phyloP scores from a whole-genome alignment of 1,284 basidiomycete genomes.

The Termitomyces sp. region DNA sequence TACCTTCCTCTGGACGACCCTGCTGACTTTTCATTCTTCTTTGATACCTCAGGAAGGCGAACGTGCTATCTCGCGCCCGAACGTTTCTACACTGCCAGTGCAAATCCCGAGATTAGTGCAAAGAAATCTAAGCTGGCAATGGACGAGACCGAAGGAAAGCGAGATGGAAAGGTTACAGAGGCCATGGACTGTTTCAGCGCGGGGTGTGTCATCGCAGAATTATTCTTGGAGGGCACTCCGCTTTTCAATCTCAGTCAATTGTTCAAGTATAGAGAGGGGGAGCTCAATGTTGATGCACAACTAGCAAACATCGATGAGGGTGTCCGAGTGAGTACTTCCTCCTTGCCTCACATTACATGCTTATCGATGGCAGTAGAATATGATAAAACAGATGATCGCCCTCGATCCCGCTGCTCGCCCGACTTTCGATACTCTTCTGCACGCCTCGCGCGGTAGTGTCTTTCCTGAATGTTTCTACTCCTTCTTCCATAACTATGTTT shows the following conservation, averaged over 20 bases:
- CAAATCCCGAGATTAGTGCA: constrained; percentile 64
- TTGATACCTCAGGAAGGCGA: constrained; percentile 89
- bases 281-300: constrained; percentile 73
- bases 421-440: constrained; percentile 80
- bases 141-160: constrained; percentile 42
- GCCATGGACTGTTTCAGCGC: constrained; percentile 97
- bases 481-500: constrained; percentile 87
- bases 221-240: constrained; percentile 93
- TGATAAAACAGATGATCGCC: constrained; percentile 89
- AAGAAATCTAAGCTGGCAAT: constrained; percentile 48
- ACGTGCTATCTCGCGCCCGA: constrained; percentile 98
- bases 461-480: constrained; percentile 94
- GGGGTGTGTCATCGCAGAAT: constrained; percentile 94
- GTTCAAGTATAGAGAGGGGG: constrained; percentile 90
- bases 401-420: constrained; percentile 76
- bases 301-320: constrained; percentile 74
- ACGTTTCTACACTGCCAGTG: constrained; percentile 81
- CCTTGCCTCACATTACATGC: constrained; percentile 8
- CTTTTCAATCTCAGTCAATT: constrained; percentile 94
- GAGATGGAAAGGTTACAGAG: constrained; percentile 84
- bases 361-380: constrained; percentile 46
- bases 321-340: constrained; percentile 59
- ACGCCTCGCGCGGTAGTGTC: constrained; percentile 70
- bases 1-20: constrained; percentile 96
- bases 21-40: constrained; percentile 97